These are phyloP conservation scores for Talaromyces nanjingensis DNA, from an alignment of 495 filamentous ascomycete species.

Conservation along the genomic window DNA sequence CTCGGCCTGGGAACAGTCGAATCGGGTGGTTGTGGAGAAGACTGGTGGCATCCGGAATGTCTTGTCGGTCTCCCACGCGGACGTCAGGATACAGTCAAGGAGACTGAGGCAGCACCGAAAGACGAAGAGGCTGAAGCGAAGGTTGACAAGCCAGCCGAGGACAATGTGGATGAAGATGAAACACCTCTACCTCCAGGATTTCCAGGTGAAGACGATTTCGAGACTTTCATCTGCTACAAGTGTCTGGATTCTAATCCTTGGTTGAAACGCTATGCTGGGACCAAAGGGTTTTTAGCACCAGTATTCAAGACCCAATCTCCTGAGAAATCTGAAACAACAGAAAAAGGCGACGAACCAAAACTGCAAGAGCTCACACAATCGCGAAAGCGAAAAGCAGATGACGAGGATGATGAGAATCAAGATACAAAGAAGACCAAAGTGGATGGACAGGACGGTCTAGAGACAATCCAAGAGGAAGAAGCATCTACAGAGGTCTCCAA, in stretches of 20 bases:
- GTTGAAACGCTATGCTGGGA: constrained; percentile 87
- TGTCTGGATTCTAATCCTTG: constrained; percentile 85
- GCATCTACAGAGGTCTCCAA: constrained; percentile 17
- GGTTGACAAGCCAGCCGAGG: constrained; percentile 24
- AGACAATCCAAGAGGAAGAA: constrained; percentile 19
- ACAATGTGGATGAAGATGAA: constrained; percentile 36
- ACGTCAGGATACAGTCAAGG: constrained; percentile 28
- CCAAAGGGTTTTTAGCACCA: constrained; percentile 70
- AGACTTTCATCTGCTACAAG: constrained; percentile 87
- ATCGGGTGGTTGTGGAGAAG: constrained; percentile 88
- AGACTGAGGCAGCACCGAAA: constrained; percentile 14
- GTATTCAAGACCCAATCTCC: constrained; percentile 42
- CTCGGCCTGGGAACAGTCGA: constrained; percentile 73
- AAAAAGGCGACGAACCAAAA: background rate
- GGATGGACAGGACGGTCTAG: constrained; percentile 20
- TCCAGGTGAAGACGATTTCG: constrained; percentile 81
- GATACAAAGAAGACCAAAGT: constrained; percentile 57
- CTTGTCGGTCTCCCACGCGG: constrained; percentile 67
- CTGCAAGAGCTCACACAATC: constrained; percentile 13
- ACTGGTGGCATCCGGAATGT: constrained; percentile 98
- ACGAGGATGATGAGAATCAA: constrained; percentile 32
- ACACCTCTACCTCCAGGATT: constrained; percentile 72
- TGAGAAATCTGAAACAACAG: constrained; percentile 8
- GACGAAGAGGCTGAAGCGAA: constrained; percentile 14
- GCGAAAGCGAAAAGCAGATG: constrained; percentile 75